phyloP scores from a whole-genome alignment of 2,329 filamentous ascomycete species.

The Xylaria sp. region DNA sequence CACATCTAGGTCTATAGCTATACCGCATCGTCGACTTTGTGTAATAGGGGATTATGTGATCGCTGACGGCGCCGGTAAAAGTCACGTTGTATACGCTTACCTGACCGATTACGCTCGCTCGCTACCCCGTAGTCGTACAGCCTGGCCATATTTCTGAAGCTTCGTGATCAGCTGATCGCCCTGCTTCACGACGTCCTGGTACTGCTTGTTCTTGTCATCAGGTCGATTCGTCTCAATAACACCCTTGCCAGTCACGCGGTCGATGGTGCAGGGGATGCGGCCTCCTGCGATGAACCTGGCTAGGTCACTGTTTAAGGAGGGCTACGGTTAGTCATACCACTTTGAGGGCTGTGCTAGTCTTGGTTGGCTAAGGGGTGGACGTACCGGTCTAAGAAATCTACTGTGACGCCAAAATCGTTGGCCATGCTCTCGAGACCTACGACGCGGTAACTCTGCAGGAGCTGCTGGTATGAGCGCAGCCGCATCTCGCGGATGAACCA shows the following conservation, averaged over 20 bases:
- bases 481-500: constrained; percentile 99
- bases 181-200: constrained; percentile 96
- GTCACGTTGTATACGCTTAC: neutral
- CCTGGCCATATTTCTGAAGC: constrained; percentile 98
- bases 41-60: neutral
- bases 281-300: constrained; percentile 96
- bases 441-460: constrained; percentile 95
- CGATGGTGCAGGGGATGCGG: constrained; percentile 94
- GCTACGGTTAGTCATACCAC: constrained; percentile 14
- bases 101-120: constrained; percentile 72
- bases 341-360: neutral
- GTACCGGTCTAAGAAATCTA: constrained; percentile 94
- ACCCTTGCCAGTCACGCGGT: constrained; percentile 93
- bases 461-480: constrained; percentile 92
- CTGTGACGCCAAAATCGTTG: constrained; percentile 92
- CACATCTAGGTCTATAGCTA: neutral
- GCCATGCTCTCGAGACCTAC: constrained; percentile 98
- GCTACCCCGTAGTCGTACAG: constrained; percentile 90
- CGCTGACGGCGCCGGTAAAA: neutral
- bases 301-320: constrained; percentile 68
- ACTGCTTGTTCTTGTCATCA: constrained; percentile 99
- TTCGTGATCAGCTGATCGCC: constrained; percentile 98
- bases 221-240: constrained; percentile 98
- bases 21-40: neutral
- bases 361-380: constrained; percentile 41